Conservation (phyloP, 306 rosid species). For the Inga laurina region DNA sequence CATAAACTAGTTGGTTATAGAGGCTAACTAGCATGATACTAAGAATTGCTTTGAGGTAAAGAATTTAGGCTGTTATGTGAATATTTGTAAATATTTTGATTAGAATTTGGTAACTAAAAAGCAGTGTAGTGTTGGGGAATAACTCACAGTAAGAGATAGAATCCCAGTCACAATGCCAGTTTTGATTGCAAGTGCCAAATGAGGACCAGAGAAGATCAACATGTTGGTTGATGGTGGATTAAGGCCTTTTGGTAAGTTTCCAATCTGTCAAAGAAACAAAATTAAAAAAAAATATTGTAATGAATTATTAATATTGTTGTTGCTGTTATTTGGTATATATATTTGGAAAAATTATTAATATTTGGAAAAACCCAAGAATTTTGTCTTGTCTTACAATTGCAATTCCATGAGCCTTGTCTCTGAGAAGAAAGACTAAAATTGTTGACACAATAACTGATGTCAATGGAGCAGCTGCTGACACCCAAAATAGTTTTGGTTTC, state of each 20-base stretch:
- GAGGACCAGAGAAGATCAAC: constrained; percentile 72
- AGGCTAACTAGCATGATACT: too few relatives aligned
- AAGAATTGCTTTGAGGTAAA: neutral
- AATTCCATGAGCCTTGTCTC: constrained; percentile 51
- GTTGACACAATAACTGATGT: constrained; percentile 89
- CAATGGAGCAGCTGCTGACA: constrained; percentile 93
- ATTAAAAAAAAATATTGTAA: neutral
- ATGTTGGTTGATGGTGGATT: constrained; percentile 89
- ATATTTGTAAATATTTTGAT: neutral
- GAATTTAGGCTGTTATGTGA: neutral
- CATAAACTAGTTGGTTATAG: too few relatives aligned
- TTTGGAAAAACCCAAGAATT: neutral
- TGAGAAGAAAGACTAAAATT: constrained; percentile 64
- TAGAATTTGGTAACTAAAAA: too few relatives aligned
- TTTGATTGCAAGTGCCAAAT: constrained; percentile 79
- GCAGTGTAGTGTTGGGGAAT: too few relatives aligned
- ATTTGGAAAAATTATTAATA: too few relatives aligned
- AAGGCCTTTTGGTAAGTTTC: constrained; percentile 88
- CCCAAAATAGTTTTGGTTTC: constrained; percentile 86
- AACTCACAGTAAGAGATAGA: constrained; percentile 89
- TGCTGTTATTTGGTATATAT: neutral
- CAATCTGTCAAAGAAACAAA: constrained; percentile 52
- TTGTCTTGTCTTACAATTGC: constrained; percentile 56
- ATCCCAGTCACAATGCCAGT: constrained; percentile 91
- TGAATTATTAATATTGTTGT: neutral